Base-by-base conservation (phyloP, 2,329 filamentous ascomycete genomes). In the Colletotrichum lupini region DNA sequence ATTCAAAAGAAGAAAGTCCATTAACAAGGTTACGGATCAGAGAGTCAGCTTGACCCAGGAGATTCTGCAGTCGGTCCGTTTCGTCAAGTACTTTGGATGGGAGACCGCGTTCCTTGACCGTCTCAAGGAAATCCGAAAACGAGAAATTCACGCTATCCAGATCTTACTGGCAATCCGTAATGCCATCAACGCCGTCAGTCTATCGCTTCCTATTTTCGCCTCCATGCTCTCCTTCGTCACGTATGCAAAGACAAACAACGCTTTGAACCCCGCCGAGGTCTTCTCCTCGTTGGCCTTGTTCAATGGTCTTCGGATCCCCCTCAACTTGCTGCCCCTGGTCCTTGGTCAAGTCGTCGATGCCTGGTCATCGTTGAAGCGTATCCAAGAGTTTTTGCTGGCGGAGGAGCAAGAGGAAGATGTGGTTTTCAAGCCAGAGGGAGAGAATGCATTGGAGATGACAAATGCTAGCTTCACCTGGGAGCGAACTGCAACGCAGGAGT, bases 51-150 rank as follows among this genome's bases (percentile, higher is more conserved):
- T 98, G 42, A 98, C 95, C 0, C 95, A 98, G 80, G 96, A 98
- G 80, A 97, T 98, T 64, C 80, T 98, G 16, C 93, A 95, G 77
- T 94, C 95, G 0, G 95, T 98, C 28, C 91, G 95, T 30, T 98
- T 98, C 79, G 96, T 98, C 83, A 98, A 98, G 82, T 98, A 91
- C 82, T 98, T 98, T 80, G 95, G 95, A 8, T 98, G 96, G 96
- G 96, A 98, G 81, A 92, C 89, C 71, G 93, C 94, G 42, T 98
- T 98, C 79, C 85, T 98, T 14, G 87, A 91, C 63, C 91, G 95
- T 16, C 87, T 98, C 19, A 90, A 91, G 62, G 88, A 91, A 28
- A 93, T 97, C 74, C 91, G 96, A 71, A 87, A 87, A 65, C 89
- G 88, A 73, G 96, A 98, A 82, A 95, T 98, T 74, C 85, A 88